Evolutionary conservation across 2,329 filamentous ascomycete species (phyloP).

Genomic region (Nectriaceae sp.): DNA sequence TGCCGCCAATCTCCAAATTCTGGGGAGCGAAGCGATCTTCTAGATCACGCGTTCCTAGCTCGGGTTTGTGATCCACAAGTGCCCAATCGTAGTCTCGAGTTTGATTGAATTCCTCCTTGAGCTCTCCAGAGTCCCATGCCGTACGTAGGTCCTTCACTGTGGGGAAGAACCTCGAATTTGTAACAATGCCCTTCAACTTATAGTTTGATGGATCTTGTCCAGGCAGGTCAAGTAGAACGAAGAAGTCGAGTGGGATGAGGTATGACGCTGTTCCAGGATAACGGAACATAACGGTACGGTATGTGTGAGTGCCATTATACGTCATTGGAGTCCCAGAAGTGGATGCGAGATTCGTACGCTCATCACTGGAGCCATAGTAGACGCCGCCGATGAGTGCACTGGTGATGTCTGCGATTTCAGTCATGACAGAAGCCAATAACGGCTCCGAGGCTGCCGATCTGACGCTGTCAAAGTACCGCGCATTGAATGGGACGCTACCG

Average conservation of each 20-base stretch:
- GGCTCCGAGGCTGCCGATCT: constrained; percentile 35
- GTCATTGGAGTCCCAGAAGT: constrained; percentile 38
- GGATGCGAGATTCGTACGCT: constrained; percentile 33
- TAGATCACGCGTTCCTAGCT: constrained; percentile 33
- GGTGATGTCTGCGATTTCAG: constrained; percentile 49
- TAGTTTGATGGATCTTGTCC: constrained; percentile 46
- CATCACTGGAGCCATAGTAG: constrained; percentile 33
- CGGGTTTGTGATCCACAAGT: constrained; percentile 34
- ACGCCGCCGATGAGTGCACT: constrained; percentile 37
- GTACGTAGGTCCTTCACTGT: constrained; percentile 35
- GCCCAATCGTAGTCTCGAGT: constrained; percentile 36
- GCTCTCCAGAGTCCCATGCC: constrained; percentile 40
- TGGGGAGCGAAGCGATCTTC: constrained; percentile 39
- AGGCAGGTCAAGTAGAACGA: constrained; percentile 43
- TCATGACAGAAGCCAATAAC: constrained; percentile 40
- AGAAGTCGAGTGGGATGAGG: constrained; percentile 47
- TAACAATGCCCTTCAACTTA: constrained; percentile 44
- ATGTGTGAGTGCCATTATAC: constrained; percentile 42
- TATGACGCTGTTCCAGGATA: constrained; percentile 41
- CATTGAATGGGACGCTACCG: constrained; percentile 38
- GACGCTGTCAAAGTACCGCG: constrained; percentile 34
- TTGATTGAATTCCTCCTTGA: constrained; percentile 36
- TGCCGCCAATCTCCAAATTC: constrained; percentile 39
- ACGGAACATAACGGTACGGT: constrained; percentile 44
- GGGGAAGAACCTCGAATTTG: constrained; percentile 40